Conservation (phyloP, 352 stramenopile genomes). For the Globisporangium spinosum region DNA sequence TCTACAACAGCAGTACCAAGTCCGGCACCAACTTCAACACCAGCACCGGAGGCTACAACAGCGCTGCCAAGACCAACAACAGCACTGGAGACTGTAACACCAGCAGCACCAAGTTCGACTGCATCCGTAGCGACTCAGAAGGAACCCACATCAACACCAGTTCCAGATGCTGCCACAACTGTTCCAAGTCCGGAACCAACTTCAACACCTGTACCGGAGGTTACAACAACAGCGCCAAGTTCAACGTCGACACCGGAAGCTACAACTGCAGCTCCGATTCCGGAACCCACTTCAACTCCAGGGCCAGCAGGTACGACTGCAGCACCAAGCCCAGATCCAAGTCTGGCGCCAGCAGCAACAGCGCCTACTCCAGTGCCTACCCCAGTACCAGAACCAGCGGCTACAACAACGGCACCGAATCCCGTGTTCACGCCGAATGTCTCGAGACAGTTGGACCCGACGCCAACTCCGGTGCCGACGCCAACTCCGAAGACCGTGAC, state of each 20-base stretch:
- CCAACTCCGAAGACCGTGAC: background rate
- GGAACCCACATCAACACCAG: too few species aligned
- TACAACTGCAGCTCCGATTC: background rate
- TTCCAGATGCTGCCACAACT: too few species aligned
- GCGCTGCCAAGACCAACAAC: background rate
- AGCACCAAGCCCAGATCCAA: conserved; percentile 1
- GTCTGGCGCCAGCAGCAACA: background rate
- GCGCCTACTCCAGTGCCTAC: background rate
- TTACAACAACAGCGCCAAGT: background rate
- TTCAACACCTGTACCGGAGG: background rate
- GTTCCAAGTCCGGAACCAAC: background rate
- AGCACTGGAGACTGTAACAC: background rate
- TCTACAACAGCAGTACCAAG: background rate
- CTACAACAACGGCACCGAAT: background rate
- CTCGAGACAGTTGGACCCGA: background rate
- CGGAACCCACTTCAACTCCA: background rate
- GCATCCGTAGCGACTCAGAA: too few species aligned
- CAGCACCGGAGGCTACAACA: too few species aligned
- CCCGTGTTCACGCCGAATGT: background rate
- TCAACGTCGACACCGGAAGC: background rate
- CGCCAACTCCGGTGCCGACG: background rate
- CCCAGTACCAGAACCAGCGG: background rate
- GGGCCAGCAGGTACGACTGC: background rate
- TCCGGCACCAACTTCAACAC: background rate
- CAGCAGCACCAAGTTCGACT: too few species aligned